These are phyloP conservation scores for Lolium multiflorum DNA, from an alignment of 176 grass and related monocot genomes.

Conservation along the genomic window DNA sequence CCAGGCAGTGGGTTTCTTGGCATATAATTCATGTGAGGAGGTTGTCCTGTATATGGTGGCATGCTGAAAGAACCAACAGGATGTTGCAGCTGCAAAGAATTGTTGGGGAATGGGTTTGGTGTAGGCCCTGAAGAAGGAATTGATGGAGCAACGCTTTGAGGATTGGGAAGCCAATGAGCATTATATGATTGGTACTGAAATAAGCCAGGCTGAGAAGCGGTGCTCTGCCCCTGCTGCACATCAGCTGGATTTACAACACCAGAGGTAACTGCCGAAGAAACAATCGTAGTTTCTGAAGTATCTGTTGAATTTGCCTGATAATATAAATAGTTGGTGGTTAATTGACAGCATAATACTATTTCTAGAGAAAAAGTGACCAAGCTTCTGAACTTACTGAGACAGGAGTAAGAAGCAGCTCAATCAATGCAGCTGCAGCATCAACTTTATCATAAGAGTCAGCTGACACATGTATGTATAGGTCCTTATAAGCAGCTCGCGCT, in stretches of 20 bases:
- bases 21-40: conserved; percentile 54
- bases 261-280: conserved; percentile 45
- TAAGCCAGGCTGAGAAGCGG: conserved; percentile 51
- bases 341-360: conserved; percentile 32
- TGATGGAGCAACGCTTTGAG: conserved; percentile 43
- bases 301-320: conserved; percentile 53
- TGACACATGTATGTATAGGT: conserved; percentile 73
- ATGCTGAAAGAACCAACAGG: conserved; percentile 43
- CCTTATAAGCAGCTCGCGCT: conserved; percentile 70
- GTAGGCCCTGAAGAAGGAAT: conserved; percentile 38
- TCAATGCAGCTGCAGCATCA: conserved; percentile 79
- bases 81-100: conserved; percentile 49
- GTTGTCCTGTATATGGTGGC: conserved; percentile 55
- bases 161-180: conserved; percentile 58
- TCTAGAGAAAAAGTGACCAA: neutral
- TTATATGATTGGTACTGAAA: conserved; percentile 65
- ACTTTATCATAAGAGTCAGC: conserved; percentile 94
- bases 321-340: conserved; percentile 35
- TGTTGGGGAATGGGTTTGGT: conserved; percentile 46
- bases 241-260: conserved; percentile 46
- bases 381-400: conserved; percentile 63
- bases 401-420: conserved; percentile 85
- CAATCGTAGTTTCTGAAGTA: conserved; percentile 35
- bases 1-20: conserved; percentile 45
- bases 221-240: conserved; percentile 33